A percentile compares a stretch with the other conserved stretches of the same genome.
Evolutionary conservation across 345 rosid genomes (phyloP).

Genomic region (Hypericum perforatum): DNA sequence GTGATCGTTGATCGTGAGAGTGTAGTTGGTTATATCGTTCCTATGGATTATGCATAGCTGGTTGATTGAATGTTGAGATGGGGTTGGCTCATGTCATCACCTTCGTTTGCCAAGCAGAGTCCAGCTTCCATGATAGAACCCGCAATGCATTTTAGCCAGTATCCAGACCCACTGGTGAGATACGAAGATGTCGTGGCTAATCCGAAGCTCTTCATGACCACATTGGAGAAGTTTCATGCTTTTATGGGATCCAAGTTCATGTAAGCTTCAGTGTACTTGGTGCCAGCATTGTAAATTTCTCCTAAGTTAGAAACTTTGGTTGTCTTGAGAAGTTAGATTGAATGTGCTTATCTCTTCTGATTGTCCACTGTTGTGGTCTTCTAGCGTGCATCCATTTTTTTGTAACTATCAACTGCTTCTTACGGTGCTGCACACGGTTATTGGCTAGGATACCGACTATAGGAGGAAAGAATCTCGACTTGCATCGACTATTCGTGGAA

Average conservation of each 20-base stretch:
- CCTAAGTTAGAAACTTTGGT: no score
- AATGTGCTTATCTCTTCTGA: no score
- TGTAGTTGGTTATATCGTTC: background rate
- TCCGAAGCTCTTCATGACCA: slow-evolving; percentile 52
- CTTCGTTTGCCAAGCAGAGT: slow-evolving; percentile 60
- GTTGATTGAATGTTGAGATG: no score
- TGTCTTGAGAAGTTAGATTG: no score
- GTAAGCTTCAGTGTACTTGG: slow-evolving; percentile 28
- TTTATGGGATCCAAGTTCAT: slow-evolving; percentile 83
- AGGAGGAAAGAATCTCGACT: slow-evolving; percentile 81
- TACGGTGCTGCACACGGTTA: background rate
- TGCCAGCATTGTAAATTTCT: background rate
- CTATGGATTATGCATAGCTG: background rate
- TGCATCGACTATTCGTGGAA: slow-evolving; percentile 85
- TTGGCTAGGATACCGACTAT: slow-evolving; percentile 74
- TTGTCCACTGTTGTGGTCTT: no score
- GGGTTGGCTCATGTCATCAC: slow-evolving; percentile 61
- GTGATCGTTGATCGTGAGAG: no score
- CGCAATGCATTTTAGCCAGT: slow-evolving; percentile 23
- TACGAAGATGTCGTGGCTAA: slow-evolving; percentile 56
- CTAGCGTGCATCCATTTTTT: no score
- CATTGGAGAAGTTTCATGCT: slow-evolving; percentile 74
- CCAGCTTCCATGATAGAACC: slow-evolving; percentile 39
- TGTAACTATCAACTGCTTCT: no score
- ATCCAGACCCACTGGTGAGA: slow-evolving; percentile 53